Evolutionary conservation across 2,329 filamentous ascomycete species (phyloP), one percentile per base, ranked within the genome.

Genomic region (Aspergillus luchuensis): DNA sequence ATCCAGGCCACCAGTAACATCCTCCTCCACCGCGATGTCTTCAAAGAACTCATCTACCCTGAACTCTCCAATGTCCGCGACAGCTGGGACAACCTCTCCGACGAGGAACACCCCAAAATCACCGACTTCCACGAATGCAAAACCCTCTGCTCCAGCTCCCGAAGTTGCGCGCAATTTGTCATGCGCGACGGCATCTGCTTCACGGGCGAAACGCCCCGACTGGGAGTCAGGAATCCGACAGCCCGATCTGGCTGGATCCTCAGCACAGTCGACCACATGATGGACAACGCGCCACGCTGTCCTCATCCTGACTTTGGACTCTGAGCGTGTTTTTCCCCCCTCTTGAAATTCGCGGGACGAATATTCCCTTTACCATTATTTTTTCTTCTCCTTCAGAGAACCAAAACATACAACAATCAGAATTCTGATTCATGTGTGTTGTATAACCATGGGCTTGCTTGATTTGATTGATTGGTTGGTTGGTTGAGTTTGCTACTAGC

Each of bases 21-120:
- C 48, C 69, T 76, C 23, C 72, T 77, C 2, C 75, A 77, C 63
- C 65, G 70, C 47, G 74, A 77, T 53, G 62, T 76, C 59, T 77
- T 77, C 68, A 72, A 70, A 56, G 75, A 77, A 66, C 71, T 70
- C 58, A 69, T 77, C 54, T 72, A 68, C 58, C 74, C 72, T 8
- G 68, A 73, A 58, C 68, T 77, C 60, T 63, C 65, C 30, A 55
- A 66, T 15, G 61, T 69, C 13, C 70, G 72, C 48, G 62, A 67
- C 39, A 66, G 66, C 56, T 77, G 75, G 75, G 74, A 77, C 61
- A 77, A 77, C 39, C 66, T 76, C 10, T 70, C 74, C 36, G 63
- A 64, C 57, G 68, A 76, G 7, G 71, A 73, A 47, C 72, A 75
- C 10, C 63, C 66, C 2, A 57, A 64, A 33, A 60, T 71, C 10